phyloP scores from a whole-genome alignment of 768 basidiomycete genomes.

The Naganishia kalamii region DNA sequence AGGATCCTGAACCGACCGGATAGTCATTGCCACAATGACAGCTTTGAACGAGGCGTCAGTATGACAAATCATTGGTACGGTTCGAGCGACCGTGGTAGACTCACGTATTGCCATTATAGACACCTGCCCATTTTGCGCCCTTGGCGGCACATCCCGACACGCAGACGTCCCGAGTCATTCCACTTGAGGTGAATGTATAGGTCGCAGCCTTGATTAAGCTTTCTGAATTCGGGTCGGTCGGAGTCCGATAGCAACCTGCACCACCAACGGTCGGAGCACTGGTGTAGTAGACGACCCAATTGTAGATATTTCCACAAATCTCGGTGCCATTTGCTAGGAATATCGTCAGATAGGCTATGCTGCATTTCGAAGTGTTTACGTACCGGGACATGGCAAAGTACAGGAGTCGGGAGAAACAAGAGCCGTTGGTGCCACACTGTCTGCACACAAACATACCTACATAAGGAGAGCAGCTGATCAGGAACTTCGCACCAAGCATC shows the following conservation, averaged over 20 bases:
- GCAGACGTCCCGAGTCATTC: constrained; percentile 14
- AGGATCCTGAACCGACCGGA: constrained; percentile 3
- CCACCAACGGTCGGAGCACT: not conserved
- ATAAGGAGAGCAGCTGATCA: not conserved
- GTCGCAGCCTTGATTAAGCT: constrained; percentile 21
- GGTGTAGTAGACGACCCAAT: constrained; percentile 27
- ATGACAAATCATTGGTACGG: constrained; percentile 27
- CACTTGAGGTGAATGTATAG: not conserved
- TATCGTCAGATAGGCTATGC: not conserved
- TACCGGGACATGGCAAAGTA: constrained; percentile 25
- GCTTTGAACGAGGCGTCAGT: not conserved
- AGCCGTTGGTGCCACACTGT: constrained; percentile 10
- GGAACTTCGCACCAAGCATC: too few relatives aligned
- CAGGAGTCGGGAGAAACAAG: constrained; percentile 15
- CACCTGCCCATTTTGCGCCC: not conserved
- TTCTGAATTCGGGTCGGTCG: not conserved
- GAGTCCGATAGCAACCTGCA: not conserved
- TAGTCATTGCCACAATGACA: constrained; percentile 37
- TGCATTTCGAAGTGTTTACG: not conserved
- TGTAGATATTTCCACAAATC: constrained; percentile 27
- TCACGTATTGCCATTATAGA: constrained; percentile 22
- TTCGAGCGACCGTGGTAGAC: constrained; percentile 22
- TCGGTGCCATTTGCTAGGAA: not conserved
- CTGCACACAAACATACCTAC: constrained; percentile 12
- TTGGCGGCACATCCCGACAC: constrained; percentile 7